phyloP scores from a whole-genome alignment of 495 filamentous ascomycete species.

The Talaromyces trachyspermus region DNA sequence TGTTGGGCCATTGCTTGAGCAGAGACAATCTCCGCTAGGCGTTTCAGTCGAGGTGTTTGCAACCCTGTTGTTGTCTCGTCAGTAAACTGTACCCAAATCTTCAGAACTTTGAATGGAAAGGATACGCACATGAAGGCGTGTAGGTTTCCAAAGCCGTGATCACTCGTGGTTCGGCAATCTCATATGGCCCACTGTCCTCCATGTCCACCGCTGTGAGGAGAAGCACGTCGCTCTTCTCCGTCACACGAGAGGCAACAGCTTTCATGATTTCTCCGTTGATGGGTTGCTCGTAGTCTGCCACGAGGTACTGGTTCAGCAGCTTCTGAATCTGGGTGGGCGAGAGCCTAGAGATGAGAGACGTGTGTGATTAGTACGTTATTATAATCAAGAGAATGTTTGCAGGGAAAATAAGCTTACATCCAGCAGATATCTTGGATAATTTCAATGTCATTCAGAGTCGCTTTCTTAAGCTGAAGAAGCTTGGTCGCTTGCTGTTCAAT shows the following conservation, averaged over 20 bases:
- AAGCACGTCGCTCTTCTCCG: constrained; percentile 95
- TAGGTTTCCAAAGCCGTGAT: constrained; percentile 98
- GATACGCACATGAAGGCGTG: constrained; percentile 78
- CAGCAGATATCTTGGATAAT: constrained; percentile 99
- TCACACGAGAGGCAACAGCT: constrained; percentile 92
- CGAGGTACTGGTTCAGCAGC: constrained; percentile 95
- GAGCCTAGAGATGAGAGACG: constrained; percentile 51
- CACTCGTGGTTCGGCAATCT: constrained; percentile 91
- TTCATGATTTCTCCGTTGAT: constrained; percentile 99
- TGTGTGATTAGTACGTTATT: constrained; percentile 9
- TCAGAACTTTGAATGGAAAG: neutral
- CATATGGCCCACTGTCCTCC: constrained; percentile 99
- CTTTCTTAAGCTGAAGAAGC: constrained; percentile 97
- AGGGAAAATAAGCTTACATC: constrained; percentile 60
- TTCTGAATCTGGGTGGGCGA: constrained; percentile 99
- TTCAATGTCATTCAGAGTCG: constrained; percentile 97
- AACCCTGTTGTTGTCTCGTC: constrained; percentile 52
- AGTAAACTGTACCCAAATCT: constrained; percentile 5
- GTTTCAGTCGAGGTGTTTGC: constrained; percentile 89
- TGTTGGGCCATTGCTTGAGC: constrained; percentile 91
- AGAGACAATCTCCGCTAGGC: constrained; percentile 94
- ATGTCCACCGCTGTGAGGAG: constrained; percentile 91
- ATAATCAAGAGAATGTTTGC: neutral
- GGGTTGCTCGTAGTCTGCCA: constrained; percentile 98
- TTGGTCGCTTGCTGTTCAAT: constrained; percentile 84